Base-by-base conservation (phyloP, 371 early-diverging fungal genomes). In the Sporodiniella umbellata region DNA sequence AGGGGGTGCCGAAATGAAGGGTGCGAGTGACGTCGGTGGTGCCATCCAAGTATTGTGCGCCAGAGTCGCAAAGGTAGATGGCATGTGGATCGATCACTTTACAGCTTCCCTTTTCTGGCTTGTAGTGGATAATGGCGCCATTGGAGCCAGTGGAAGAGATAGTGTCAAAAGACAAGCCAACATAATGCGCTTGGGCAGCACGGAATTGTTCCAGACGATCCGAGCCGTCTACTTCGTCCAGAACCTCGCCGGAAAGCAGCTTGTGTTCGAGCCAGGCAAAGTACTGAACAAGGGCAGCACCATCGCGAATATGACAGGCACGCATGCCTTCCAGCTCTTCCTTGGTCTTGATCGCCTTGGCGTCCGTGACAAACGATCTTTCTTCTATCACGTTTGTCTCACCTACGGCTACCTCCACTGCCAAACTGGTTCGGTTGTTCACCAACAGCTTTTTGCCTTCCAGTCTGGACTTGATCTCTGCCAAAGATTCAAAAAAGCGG, bases 1-100 rank as follows among this genome's bases (percentile, higher is more conserved):
- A 83, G 8, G 99, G 98, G 24, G 79, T 72, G 19, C 92, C 92
- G 78, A 99, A 96, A 64, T 94, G 94, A 24, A 89, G 66, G 4
- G 99, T 99, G 51, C 99, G 88, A 2, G 99, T 99, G 24, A 94
- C 92, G 68, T 99, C 99, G 4, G 99, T 99, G 8, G 99, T 99
- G 22, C 99, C 99, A 56, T 97, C 94, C 30, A 69, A 69, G 83
- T 95, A 99, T 72, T 99, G 99, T 45, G 90, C 99, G 22, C 99
- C 99, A 42, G 94, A 93, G 78, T 99, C 99, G 66, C 95, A 90
- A 31, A 99, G 83, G 63, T 96, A 94, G 56, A 98, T 83, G 42
- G 86, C 75, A 43, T 86, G 73, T 17, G 67, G 62, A 40, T 73
- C 74, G 45, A 73, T 73, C 44, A 62, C 51, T 45, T 69, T 73